Evolutionary conservation across 2,329 filamentous ascomycete genomes (phyloP).

Genomic region (Rugonectria rugulosa): DNA sequence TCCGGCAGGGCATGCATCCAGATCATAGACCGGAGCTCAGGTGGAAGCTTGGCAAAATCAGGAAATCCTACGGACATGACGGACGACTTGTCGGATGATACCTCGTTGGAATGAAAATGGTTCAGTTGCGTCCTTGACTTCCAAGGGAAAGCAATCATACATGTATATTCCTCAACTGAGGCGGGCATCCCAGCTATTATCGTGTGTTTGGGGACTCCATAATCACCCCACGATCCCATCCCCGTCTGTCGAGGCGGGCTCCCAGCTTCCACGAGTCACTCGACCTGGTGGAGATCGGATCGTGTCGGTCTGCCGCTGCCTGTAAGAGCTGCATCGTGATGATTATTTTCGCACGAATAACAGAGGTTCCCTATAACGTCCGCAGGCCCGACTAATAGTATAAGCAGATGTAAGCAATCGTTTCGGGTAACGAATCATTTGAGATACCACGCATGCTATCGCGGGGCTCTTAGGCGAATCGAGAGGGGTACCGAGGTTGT

Average conservation of each 20-base stretch:
- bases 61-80: conserved; percentile 19
- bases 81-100: not conserved
- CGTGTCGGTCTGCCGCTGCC: conserved; percentile 7
- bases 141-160: not conserved
- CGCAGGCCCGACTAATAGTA: conserved; percentile 2
- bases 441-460: conserved; percentile 1
- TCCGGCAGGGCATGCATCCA: conserved; percentile 30
- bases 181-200: conserved; percentile 13
- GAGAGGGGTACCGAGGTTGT: not conserved
- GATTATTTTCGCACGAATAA: conserved; percentile 32
- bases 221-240: conserved; percentile 30
- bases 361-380: conserved; percentile 6
- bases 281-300: conserved; percentile 17
- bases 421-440: conserved; percentile 22
- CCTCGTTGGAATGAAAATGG: not conserved
- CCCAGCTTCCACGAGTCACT: conserved; percentile 21
- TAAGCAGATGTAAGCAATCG: conserved; percentile 8
- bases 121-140: not conserved
- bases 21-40: conserved; percentile 31
- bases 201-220: conserved; percentile 15
- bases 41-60: conserved; percentile 25
- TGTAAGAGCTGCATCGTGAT: conserved; percentile 14
- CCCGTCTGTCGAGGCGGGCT: conserved; percentile 9
- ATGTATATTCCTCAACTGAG: conserved; percentile 9
- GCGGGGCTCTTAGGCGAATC: not conserved